These are phyloP conservation scores for Suillus variegatus DNA, from an alignment of 768 basidiomycete species.

Conservation along the genomic window DNA sequence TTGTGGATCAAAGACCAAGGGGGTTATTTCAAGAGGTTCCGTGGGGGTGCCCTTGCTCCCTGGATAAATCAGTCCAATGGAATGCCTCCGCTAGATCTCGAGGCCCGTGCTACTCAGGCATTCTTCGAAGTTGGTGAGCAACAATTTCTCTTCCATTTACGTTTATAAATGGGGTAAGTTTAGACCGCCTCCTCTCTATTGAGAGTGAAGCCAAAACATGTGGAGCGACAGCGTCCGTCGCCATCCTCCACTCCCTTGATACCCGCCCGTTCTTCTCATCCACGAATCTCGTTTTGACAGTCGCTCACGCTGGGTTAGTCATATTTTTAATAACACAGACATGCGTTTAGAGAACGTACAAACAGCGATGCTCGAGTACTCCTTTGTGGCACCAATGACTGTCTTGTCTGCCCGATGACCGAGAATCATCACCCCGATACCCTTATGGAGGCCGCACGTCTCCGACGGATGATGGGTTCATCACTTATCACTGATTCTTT, in stretches of 20 bases:
- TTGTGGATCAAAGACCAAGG: slow-evolving; percentile 78
- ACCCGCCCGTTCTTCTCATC: slow-evolving; percentile 83
- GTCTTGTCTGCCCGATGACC: slow-evolving; percentile 82
- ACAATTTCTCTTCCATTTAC: slow-evolving; percentile 4
- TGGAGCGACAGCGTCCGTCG: slow-evolving; percentile 91
- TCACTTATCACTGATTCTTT: slow-evolving; percentile 92
- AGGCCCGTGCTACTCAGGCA: slow-evolving; percentile 82
- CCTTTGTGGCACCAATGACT: slow-evolving; percentile 72
- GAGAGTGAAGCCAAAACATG: slow-evolving; percentile 71
- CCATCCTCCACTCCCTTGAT: slow-evolving; percentile 89
- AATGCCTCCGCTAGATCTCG: slow-evolving; percentile 60
- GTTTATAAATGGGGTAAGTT: slow-evolving; percentile 11
- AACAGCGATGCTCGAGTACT: slow-evolving; percentile 86
- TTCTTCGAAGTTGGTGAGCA: slow-evolving; percentile 73
- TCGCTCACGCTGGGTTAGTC: slow-evolving; percentile 89
- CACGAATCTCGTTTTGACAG: slow-evolving; percentile 71
- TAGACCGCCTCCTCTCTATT: slow-evolving; percentile 71
- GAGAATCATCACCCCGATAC: slow-evolving; percentile 96
- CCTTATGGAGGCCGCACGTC: slow-evolving; percentile 77
- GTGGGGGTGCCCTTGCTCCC: slow-evolving; percentile 73
- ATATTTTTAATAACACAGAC: background rate
- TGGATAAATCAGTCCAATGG: slow-evolving; percentile 48
- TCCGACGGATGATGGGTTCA: slow-evolving; percentile 89
- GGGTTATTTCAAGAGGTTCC: slow-evolving; percentile 90
- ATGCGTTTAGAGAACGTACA: background rate